These are phyloP conservation scores for Yamadazyma blattariae DNA, from an alignment of 1,139 yeast species.

Conservation along the genomic window DNA sequence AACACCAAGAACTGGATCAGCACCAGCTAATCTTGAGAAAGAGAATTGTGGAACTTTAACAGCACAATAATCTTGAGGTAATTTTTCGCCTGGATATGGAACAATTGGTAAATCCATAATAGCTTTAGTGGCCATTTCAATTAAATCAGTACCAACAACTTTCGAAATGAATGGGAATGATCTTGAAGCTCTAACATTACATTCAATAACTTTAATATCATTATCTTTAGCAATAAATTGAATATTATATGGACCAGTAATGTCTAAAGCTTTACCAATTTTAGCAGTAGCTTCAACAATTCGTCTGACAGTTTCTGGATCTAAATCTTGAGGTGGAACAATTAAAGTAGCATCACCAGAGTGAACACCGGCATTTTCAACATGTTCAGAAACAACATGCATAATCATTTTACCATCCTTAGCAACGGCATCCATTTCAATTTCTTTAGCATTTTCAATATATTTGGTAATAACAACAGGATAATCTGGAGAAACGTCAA, in stretches of 20 bases:
- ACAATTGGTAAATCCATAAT: conserved; percentile 83
- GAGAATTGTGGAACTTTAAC: conserved; percentile 98
- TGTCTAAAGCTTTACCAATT: conserved; percentile 92
- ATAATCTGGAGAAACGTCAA: conserved; percentile 94
- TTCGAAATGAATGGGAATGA: conserved; percentile 98
- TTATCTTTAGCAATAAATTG: conserved; percentile 93
- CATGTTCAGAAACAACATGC: conserved; percentile 99
- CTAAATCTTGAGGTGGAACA: conserved; percentile 96
- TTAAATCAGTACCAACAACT: conserved; percentile 94
- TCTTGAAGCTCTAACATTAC: conserved; percentile 97
- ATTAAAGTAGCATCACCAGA: conserved; percentile 98
- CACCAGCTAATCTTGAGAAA: conserved; percentile 96
- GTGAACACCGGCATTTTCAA: conserved; percentile 99
- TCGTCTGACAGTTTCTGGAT: conserved; percentile 85
- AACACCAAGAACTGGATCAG: conserved; percentile 97
- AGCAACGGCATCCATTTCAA: conserved; percentile 99
- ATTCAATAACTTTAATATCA: conserved; percentile 93
- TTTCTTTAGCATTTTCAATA: conserved; percentile 96
- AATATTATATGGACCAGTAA: conserved; percentile 97
- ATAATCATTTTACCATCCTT: conserved; percentile 89
- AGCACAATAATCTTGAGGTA: conserved; percentile 94
- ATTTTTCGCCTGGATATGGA: conserved; percentile 85
- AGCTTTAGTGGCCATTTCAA: conserved; percentile 97
- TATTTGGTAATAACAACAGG: conserved; percentile 98
- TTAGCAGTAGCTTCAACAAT: conserved; percentile 95